Evolutionary conservation across 352 stramenopile genomes (phyloP), one percentile per base, ranked within the genome.

Genomic region (Hyaloperonospora arabidopsidis): DNA sequence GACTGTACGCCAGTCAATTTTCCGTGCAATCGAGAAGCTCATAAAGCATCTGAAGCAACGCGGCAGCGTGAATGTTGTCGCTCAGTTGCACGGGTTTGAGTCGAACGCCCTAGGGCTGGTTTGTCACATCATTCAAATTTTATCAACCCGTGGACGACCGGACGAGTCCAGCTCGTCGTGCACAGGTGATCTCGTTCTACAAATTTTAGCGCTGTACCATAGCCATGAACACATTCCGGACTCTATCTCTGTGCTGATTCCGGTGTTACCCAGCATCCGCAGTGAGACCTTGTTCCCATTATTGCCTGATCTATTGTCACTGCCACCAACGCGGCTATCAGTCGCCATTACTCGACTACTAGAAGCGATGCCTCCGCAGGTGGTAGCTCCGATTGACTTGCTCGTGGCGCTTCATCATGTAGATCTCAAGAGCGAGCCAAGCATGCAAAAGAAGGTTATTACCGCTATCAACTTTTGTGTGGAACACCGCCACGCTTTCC

Each of bases 11-110:
- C 74, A 86, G 56, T 74, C 84, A 19, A 64, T 88, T 43, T 86
- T 89, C 59, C 67, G 75, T 38, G 77, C 79, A 8, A 81, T 88
- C 67, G 81, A 92, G 56, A 92, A 92, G 59, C 73, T 92, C 25
- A 92, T 92, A 60, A 88, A 87, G 64, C 77, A 88, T 62, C 65
- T 89, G 6, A 87, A 86, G 62, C 76, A 86, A 56, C 75, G 70
- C 34, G 76, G 78, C 40, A 76, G 65, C 44, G 58, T 66, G 28
- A 72, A 79, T 45, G 76, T 91, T 21, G 62, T 91, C 15, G 72
- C 67, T 5, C 79, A 91, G 50, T 66, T 92, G 18, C 66, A 88
- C 17, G 76, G 73, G 7, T 89, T 86, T 34, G 68, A 75, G 11
- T 49, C 76, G 0, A 70, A 74, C 17, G 72, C 81, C 21, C 74